These are phyloP conservation scores for Aspergillus novofumigatus DNA, from an alignment of 2,329 filamentous ascomycete genomes.

Conservation along the genomic window DNA sequence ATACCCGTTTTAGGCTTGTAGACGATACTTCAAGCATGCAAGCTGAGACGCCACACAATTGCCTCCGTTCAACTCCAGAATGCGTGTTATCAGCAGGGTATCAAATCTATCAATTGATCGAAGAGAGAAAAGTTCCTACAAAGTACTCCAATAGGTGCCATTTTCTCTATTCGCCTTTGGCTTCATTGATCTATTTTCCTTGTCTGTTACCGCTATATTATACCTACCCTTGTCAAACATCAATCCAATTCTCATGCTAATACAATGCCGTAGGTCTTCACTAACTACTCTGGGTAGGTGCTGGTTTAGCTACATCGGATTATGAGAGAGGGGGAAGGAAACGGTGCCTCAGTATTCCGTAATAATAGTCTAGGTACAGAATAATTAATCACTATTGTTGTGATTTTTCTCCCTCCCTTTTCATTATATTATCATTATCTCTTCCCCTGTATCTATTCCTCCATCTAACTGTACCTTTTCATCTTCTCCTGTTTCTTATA, in stretches of 20 bases:
- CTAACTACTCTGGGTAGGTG: not conserved
- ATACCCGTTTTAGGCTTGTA: not conserved
- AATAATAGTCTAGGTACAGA: not conserved
- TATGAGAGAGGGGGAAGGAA: not conserved
- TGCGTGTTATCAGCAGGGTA: not conserved
- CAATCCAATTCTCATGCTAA: not conserved
- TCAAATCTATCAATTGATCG: not conserved
- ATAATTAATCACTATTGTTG: not conserved
- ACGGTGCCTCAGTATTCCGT: not conserved
- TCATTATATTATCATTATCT: not conserved
- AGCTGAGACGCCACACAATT: not conserved
- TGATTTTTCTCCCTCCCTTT: not conserved
- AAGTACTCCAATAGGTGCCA: not conserved
- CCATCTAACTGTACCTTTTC: constrained; percentile 8
- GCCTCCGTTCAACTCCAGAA: not conserved
- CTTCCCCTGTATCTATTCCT: constrained; percentile 8
- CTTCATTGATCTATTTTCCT: too few species aligned
- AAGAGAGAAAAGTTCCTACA: not conserved
- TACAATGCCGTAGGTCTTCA: not conserved
- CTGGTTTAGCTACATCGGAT: too few species aligned
- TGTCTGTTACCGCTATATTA: too few species aligned
- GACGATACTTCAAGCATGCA: not conserved
- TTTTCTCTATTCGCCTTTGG: too few species aligned
- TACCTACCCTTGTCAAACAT: too few species aligned
- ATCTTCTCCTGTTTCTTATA: not conserved